Evolutionary conservation across 108 stramenopile genomes (phyloP).

Genomic region (Chaetoceros tenuissimus): DNA sequence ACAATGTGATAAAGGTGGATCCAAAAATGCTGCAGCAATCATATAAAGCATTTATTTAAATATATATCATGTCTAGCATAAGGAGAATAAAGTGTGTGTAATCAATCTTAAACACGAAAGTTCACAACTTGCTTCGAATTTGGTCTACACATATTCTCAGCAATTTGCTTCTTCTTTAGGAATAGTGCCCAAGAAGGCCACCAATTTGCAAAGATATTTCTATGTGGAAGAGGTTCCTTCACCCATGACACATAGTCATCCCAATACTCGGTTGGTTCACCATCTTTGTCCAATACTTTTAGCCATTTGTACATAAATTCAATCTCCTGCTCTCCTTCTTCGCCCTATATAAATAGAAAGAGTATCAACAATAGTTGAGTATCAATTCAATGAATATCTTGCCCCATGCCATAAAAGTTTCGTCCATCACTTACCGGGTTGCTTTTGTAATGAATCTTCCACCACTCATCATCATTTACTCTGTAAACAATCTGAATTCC

Average conservation of each 20-base stretch:
- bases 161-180: neutral
- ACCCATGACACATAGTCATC: neutral
- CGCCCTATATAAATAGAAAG: no score
- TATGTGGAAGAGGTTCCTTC: neutral
- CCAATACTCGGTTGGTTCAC: conserved; percentile 1
- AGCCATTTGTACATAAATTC: conserved; percentile 4
- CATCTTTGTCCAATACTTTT: conserved; percentile 2
- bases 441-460: conserved; percentile 2
- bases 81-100: no score
- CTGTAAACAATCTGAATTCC: neutral
- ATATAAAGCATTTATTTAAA: no score
- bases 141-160: neutral
- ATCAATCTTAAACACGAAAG: no score
- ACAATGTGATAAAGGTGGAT: neutral
- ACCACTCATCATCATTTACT: conserved; percentile 1
- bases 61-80: no score
- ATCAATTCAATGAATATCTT: no score
- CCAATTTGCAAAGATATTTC: neutral
- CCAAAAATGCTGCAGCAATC: no score
- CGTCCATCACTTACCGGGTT: conserved; percentile 3
- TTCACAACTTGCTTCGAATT: neutral
- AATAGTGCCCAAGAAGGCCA: neutral
- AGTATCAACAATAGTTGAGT: no score
- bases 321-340: neutral
- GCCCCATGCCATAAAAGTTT: no score